Evolutionary conservation across 2,329 filamentous ascomycete genomes (phyloP), one percentile per base, ranked within the genome.

Genomic region (Fusarium sp.): DNA sequence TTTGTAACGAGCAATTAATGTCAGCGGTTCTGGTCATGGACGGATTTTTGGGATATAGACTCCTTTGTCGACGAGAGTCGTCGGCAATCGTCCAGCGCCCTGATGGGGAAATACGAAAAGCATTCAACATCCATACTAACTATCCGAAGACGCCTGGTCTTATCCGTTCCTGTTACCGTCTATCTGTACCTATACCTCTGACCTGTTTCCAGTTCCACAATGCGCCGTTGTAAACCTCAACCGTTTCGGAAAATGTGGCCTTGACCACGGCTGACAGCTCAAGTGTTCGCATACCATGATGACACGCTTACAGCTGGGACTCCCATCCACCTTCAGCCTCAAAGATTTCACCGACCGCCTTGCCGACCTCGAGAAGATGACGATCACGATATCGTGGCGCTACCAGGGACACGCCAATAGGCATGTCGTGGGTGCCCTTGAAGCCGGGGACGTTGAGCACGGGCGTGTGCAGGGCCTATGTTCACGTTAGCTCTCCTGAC

Each of bases 401-500:
- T 0, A 90, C 85, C 1, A 91, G 79, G 0, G 87, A 88, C 16
- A 91, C 67, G 0, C 92, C 91, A 41, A 93, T 85, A 0, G 91
- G 92, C 84, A 93, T 83, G 20, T 78, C 80, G n/a, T 80, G 77
- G 2, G 71, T 60, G 27, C 91, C 91, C 37, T 84, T 80, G 73
- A 93, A 92, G 0, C 90, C 91, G 0, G 91, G 90, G 0, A 93
- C 80, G 68, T 93, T 92, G n/a, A 92, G 80, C 0, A 90, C 89
- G 0, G 91, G 91, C 1, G 85, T 88, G 70, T 93, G 91, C 16
- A 93, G 80, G 13, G 83, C 83, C 83, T 85, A 7, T 43, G 29
- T 2, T 3, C 31, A 14, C 11, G 35, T 76, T 31, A 76, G 69
- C 13, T 22, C 20, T 14, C 18, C 18, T 37, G 9, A 20, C 16